A percentile compares a stretch with the other conserved stretches of the same genome.
Conservation (phyloP, 805 yeast genomes). For the Starmerella sp. region DNA sequence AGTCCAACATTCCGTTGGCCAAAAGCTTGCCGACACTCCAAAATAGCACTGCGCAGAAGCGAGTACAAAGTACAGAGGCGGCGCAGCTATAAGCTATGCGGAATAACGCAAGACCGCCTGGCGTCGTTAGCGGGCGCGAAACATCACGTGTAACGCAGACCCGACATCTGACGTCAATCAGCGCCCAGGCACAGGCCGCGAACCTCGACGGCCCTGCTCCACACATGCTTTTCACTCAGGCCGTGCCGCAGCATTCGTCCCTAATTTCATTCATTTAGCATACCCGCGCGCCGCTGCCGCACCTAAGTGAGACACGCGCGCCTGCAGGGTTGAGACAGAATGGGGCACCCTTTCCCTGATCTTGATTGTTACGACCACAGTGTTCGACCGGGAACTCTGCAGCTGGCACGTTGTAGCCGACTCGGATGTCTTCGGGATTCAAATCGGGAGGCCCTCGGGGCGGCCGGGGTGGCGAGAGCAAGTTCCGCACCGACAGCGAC, state of each 20-base stretch:
- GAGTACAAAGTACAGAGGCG: no score
- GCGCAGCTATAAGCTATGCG: no score
- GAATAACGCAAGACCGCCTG: background rate
- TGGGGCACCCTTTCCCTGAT: slow-evolving; percentile 2
- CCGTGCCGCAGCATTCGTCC: background rate
- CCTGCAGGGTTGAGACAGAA: background rate
- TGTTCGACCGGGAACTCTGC: background rate
- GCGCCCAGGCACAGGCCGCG: no score
- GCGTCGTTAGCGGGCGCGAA: background rate
- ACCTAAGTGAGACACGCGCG: background rate
- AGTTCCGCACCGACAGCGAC: slow-evolving; percentile 76
- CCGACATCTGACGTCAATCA: no score
- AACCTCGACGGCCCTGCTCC: no score
- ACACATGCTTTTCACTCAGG: no score
- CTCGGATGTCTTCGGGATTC: slow-evolving; percentile 5
- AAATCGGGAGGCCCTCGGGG: slow-evolving; percentile 4
- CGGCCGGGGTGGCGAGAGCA: slow-evolving; percentile 1
- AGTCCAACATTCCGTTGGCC: no score
- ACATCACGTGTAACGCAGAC: background rate
- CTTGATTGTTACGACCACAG: slow-evolving; percentile 1
- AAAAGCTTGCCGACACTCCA: no score
- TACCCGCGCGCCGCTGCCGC: no score
- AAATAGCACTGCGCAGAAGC: no score
- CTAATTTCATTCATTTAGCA: no score
- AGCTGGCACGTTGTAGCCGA: slow-evolving; percentile 4